Percentiles rank a stretch among this genome's conserved stretches.
These are phyloP conservation scores for Talaromyces sp. DNA, from an alignment of 2,329 filamentous ascomycete species.

Conservation along the genomic window DNA sequence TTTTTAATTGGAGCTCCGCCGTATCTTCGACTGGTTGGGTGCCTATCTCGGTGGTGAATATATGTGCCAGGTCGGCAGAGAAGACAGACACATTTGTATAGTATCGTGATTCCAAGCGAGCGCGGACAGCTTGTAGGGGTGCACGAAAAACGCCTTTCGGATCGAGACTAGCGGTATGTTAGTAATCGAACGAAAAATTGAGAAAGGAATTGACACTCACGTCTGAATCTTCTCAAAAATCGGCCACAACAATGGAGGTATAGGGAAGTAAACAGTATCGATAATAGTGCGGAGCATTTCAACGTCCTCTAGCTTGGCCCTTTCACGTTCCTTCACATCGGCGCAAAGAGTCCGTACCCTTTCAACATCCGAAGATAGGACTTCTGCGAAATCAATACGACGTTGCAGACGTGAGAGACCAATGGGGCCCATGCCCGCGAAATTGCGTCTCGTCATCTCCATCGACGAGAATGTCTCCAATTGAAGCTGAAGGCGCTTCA, in stretches of 20 bases:
- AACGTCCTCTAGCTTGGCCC: constrained; percentile 70
- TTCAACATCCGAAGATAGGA: constrained; percentile 63
- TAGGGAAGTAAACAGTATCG: constrained; percentile 87
- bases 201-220: constrained; percentile 56
- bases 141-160: constrained; percentile 54
- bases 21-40: constrained; percentile 47
- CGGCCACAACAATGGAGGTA: constrained; percentile 70
- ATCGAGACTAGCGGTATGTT: constrained; percentile 40
- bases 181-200: constrained; percentile 21
- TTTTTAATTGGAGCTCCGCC: constrained; percentile 48
- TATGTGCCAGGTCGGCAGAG: constrained; percentile 55
- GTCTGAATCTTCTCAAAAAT: constrained; percentile 74
- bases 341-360: constrained; percentile 68
- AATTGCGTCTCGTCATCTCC: constrained; percentile 93
- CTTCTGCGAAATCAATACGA: constrained; percentile 83
- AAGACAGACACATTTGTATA: constrained; percentile 62
- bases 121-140: constrained; percentile 52
- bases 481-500: constrained; percentile 90
- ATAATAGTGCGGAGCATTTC: constrained; percentile 75
- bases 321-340: constrained; percentile 71
- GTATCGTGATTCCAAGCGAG: constrained; percentile 53
- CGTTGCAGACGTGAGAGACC: constrained; percentile 74
- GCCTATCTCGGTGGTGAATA: constrained; percentile 55
- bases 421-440: constrained; percentile 86
- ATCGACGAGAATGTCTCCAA: constrained; percentile 96